These are phyloP conservation scores for Lodderomyces orthopsilosis DNA, from an alignment of 1,139 yeast genomes.

Conservation along the genomic window DNA sequence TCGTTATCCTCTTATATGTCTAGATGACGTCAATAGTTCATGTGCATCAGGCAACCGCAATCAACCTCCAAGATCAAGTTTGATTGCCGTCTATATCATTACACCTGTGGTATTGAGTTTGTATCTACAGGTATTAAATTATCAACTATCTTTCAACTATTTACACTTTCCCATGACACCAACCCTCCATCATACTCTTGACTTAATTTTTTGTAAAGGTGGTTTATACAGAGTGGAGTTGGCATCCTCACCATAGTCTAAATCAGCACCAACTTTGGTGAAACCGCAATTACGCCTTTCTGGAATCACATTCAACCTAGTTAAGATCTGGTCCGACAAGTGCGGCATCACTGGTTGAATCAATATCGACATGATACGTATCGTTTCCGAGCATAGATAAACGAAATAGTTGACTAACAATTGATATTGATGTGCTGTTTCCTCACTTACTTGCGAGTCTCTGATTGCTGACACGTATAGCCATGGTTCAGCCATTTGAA, in stretches of 20 bases:
- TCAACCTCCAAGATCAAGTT: no score
- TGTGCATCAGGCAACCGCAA: no score
- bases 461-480: constrained; percentile 20
- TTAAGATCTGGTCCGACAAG: constrained; percentile 55
- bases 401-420: constrained; percentile 52
- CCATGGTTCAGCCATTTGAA: constrained; percentile 68
- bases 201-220: constrained; percentile 27
- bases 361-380: constrained; percentile 65
- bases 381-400: constrained; percentile 65
- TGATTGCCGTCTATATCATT: no score
- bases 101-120: no score
- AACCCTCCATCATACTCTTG: constrained; percentile 13
- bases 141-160: no score
- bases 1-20: no score
- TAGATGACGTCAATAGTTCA: no score
- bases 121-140: no score
- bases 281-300: constrained; percentile 37
- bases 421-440: constrained; percentile 16
- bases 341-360: constrained; percentile 73
- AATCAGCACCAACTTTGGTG: constrained; percentile 47
- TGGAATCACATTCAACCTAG: constrained; percentile 54
- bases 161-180: neutral
- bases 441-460: constrained; percentile 18
- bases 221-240: constrained; percentile 22
- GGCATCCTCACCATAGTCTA: constrained; percentile 43